Base-by-base conservation (phyloP, 2,329 filamentous ascomycete species). In the Trichoderma cornu-damae region DNA sequence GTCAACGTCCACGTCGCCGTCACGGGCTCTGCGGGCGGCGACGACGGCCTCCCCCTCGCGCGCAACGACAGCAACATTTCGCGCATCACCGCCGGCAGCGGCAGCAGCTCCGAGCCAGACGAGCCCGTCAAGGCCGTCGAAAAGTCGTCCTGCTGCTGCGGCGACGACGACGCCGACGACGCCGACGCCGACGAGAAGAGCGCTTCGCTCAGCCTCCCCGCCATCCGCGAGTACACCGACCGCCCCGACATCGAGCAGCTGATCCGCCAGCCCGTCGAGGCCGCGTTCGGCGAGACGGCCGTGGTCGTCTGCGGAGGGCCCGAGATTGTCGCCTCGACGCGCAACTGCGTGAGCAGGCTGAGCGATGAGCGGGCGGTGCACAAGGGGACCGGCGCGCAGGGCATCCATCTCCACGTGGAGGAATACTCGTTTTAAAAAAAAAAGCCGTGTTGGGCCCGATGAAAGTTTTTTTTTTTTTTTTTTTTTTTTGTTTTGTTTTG, bases 331-430 rank as follows among this genome's bases (percentile, higher is more conserved):
- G 73, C 79, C 2, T 70, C 70, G 44, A 77, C 80, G 12, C 73
- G 83, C 57, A 85, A 82, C 61, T 78, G 74, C 57, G 81, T 85
- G 2, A 77, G 79, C 2, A 70, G 69, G 28, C 60, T 85, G 60
- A 83, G 80, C 53, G 82, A 86, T 63, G 82, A 85, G 69, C 71
- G 83, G 38, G 83, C 79, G 0, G 82, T 85, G 20, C 83, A 85
- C 65, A 86, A 86, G 67, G 83, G 83, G 4, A 85, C 81, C 0
- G 82, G 81, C 1, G 82, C 83, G 0, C 83, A 86, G 65, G 83
- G 83, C 0, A 85, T 86, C 38, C 77, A 79, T 65, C 64, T 85
- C 56, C 77, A 83, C 65, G 81, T 80, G 1, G 83, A 85, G 61
- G 82, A 85, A 66, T 85, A 84, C 67, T 75, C 75, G 22, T 81